Evolutionary conservation across 495 filamentous ascomycete genomes (phyloP).

Genomic region (Aspergillus indologenus): DNA sequence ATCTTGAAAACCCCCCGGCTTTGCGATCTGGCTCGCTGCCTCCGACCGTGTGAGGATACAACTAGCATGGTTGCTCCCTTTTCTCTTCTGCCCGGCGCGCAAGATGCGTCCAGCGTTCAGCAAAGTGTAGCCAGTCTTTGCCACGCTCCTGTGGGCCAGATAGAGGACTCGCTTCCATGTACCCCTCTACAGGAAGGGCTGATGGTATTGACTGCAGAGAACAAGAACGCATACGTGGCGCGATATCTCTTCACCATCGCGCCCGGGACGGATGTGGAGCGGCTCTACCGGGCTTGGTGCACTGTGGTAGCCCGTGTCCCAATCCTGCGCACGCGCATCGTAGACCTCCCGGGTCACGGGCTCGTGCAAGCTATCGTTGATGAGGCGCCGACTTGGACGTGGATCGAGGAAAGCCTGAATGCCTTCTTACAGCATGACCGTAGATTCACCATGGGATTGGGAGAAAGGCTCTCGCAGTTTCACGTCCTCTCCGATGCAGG

Average conservation of each 20-base stretch:
- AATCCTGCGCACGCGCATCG: constrained; percentile 44
- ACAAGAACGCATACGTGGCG: constrained; percentile 30
- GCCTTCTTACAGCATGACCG: too few relatives aligned
- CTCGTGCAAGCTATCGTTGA: constrained; percentile 38
- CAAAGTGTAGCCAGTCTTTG: not conserved
- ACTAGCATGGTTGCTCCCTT: not conserved
- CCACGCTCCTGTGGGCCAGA: constrained; percentile 17
- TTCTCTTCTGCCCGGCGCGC: not conserved
- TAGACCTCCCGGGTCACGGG: constrained; percentile 21
- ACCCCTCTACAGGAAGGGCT: constrained; percentile 60
- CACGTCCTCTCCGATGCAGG: constrained; percentile 5
- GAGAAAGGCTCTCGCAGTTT: too few relatives aligned
- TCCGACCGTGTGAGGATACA: not conserved
- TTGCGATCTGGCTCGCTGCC: constrained; percentile 3
- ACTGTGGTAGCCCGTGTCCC: constrained; percentile 22
- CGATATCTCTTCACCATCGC: constrained; percentile 29
- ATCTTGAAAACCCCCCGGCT: constrained; percentile 31
- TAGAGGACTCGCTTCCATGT: constrained; percentile 61
- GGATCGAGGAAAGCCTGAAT: too few relatives aligned
- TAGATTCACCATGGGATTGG: too few relatives aligned
- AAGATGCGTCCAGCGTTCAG: not conserved
- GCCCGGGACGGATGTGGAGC: constrained; percentile 23
- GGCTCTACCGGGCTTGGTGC: constrained; percentile 41
- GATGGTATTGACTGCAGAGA: constrained; percentile 44
- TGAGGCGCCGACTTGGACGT: too few relatives aligned